Evolutionary conservation across 2,329 filamentous ascomycete genomes (phyloP).

Genomic region (Hymenoscyphus infarciens): DNA sequence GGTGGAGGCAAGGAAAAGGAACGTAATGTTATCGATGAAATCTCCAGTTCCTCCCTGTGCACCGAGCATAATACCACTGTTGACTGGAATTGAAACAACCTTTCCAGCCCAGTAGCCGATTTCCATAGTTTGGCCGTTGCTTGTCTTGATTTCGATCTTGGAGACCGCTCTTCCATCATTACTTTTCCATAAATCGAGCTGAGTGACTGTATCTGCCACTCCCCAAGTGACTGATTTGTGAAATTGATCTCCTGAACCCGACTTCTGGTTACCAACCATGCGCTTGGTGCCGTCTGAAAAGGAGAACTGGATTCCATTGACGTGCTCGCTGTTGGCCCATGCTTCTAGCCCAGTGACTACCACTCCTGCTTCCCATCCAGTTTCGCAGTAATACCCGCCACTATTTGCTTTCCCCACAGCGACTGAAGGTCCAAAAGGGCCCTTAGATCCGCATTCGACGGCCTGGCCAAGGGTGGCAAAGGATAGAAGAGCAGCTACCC

Average conservation of each 20-base stretch:
- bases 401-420: background rate
- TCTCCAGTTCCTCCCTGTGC: background rate
- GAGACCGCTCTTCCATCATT: background rate
- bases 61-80: conserved; percentile 6
- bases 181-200: background rate
- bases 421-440: background rate
- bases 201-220: background rate
- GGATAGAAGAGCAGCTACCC: background rate
- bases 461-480: background rate
- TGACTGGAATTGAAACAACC: background rate
- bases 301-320: conserved; percentile 6
- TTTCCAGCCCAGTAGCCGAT: background rate
- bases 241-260: background rate
- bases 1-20: conserved; percentile 2
- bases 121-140: background rate
- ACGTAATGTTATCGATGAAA: background rate
- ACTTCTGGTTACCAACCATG: background rate
- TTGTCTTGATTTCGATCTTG: conserved; percentile 1
- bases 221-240: conserved; percentile 4
- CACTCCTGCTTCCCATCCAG: background rate
- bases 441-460: background rate
- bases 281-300: conserved; percentile 8
- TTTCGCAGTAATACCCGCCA: background rate
- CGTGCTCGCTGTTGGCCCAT: background rate
- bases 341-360: conserved; percentile 5